phyloP scores from a whole-genome alignment of 768 basidiomycete species.

The Phylloporus sp. region DNA sequence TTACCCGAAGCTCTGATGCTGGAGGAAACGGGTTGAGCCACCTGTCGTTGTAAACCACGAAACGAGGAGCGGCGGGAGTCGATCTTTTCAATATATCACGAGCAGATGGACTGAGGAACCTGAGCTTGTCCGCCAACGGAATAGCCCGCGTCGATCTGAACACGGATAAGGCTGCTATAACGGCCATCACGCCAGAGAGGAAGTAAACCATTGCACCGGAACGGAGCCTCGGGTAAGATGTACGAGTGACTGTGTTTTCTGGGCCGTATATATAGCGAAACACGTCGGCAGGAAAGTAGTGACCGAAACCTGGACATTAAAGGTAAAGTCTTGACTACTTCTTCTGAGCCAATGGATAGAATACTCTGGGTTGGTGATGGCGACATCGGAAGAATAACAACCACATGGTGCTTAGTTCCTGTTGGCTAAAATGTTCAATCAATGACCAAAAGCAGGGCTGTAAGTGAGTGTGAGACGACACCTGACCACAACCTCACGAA shows the following conservation, averaged over 20 bases:
- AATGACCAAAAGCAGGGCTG: background rate
- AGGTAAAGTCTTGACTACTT: background rate
- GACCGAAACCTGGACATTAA: background rate
- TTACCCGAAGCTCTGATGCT: constrained; percentile 41
- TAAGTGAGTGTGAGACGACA: background rate
- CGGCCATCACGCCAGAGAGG: constrained; percentile 1
- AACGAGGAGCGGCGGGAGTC: constrained; percentile 47
- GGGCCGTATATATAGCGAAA: constrained; percentile 16
- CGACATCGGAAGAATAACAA: background rate
- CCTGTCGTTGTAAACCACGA: constrained; percentile 38
- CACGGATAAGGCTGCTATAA: constrained; percentile 5
- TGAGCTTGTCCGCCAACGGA: constrained; percentile 22
- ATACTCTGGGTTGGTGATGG: background rate
- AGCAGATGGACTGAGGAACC: constrained; percentile 19
- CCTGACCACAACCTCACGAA: background rate
- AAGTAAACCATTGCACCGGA: constrained; percentile 17
- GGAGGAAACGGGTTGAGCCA: constrained; percentile 45
- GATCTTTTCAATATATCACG: constrained; percentile 18
- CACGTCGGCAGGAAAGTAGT: background rate
- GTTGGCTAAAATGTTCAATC: background rate
- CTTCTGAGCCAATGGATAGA: background rate
- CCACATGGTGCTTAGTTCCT: background rate
- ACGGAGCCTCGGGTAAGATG: background rate
- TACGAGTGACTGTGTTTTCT: background rate
- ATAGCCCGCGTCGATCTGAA: constrained; percentile 11